Evolutionary conservation across 192 early-diverging fungal genomes (phyloP), one percentile per base, ranked within the genome.

Genomic region (Coemansia erecta): DNA sequence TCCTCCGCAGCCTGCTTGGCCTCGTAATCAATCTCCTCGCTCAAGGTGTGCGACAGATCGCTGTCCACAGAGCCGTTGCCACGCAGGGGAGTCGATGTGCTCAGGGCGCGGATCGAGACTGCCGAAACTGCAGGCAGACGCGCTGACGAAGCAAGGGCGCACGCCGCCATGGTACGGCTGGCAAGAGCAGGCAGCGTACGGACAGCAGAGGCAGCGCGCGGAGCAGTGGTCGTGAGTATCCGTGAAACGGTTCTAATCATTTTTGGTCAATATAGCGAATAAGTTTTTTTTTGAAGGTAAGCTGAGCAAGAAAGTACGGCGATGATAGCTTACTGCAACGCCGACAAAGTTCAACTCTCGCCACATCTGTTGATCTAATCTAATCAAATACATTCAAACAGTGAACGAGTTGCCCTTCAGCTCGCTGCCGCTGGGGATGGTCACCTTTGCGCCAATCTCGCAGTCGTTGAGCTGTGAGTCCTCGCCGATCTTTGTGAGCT

Each of bases 381-480:
- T 48, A 23, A n/a, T 17, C 35, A 37, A 7, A 37, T 10, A 37
- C 10, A 7, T 31, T 64, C 58, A 21, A 62, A 66, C 24, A 17
- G 69, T 60, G 7, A 65, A 58, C 8, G 52, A 49, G 3, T 68
- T 55, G 23, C 56, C 67, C 50, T 63, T 56, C 48, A 58, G 51
- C 24, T 70, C 63, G 35, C 50, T 48, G 12, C 50, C 60, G 24
- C 62, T 58, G 5, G 58, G 42, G 15, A 70, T 57, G 0, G 57
- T 22, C 0, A 61, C 53, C 18, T 37, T 63, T 9, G 75, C 60
- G 47, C 69, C 75, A 11, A 78, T 66, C 28, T 96, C 92, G 72
- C 94, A 98, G 59, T 94, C 91, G 70, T 89, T 95, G 40, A 98
- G 83, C 43, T 84, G 67, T 10, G 85, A 80, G 58, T 87, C 87